Percentiles rank a stretch among this genome's conserved stretches.
Evolutionary conservation across 2,329 filamentous ascomycete genomes (phyloP).

Genomic region (Colletotrichum liaoningense): DNA sequence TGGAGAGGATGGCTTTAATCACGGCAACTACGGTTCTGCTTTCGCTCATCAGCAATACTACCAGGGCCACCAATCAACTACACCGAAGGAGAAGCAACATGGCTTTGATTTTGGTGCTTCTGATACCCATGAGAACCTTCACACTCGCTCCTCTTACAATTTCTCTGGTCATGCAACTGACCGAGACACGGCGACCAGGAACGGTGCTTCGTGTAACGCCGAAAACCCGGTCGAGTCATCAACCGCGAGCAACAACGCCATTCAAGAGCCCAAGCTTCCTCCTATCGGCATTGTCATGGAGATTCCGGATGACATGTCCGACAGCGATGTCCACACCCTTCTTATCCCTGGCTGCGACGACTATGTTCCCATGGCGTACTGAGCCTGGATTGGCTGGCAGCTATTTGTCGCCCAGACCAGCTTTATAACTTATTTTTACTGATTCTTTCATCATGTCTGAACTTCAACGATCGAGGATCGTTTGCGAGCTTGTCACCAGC

Average conservation of each 20-base stretch:
- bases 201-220: not conserved
- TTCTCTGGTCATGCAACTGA: not conserved
- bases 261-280: conserved; percentile 9
- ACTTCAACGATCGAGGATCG: not conserved
- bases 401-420: not conserved
- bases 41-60: not conserved
- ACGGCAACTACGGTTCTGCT: not conserved
- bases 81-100: not conserved
- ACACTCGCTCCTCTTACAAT: not conserved
- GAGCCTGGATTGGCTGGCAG: not conserved
- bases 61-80: not conserved
- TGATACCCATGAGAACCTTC: not conserved
- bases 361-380: conserved; percentile 18
- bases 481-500: not conserved
- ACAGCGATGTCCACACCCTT: conserved; percentile 27
- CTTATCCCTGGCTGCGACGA: conserved; percentile 32
- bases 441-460: conserved; percentile 8
- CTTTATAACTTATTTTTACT: not conserved
- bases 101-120: not conserved
- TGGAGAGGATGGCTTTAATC: not conserved
- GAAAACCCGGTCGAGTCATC: not conserved
- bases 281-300: conserved; percentile 26
- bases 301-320: conserved; percentile 30
- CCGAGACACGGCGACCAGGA: not conserved
- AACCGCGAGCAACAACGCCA: not conserved